Percentiles rank a stretch among this genome's conserved stretches.
These are phyloP conservation scores for Pisolithus tinctorius DNA, from an alignment of 768 basidiomycete species.

Conservation along the genomic window DNA sequence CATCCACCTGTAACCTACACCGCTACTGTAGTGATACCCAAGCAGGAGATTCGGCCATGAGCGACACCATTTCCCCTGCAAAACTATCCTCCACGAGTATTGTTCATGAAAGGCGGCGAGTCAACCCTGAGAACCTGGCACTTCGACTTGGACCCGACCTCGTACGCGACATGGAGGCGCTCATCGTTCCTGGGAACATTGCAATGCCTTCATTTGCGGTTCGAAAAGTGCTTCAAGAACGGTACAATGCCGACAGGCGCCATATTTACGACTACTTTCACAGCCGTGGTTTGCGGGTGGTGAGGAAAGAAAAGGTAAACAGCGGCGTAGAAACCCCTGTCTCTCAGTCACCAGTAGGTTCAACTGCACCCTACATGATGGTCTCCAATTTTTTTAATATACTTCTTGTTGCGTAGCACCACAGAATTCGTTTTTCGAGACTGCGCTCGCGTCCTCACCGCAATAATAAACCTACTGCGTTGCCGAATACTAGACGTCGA, in stretches of 20 bases:
- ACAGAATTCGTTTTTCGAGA: too few relatives aligned
- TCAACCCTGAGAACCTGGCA: slow-evolving; percentile 68
- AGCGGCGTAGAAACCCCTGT: background rate
- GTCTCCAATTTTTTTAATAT: too few relatives aligned
- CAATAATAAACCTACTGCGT: too few relatives aligned
- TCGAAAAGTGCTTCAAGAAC: slow-evolving; percentile 64
- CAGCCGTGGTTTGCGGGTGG: slow-evolving; percentile 51
- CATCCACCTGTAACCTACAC: too few relatives aligned
- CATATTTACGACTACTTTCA: slow-evolving; percentile 81
- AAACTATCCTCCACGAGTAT: slow-evolving; percentile 1
- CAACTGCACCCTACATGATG: too few relatives aligned
- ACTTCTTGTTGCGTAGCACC: too few relatives aligned
- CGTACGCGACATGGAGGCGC: slow-evolving; percentile 65
- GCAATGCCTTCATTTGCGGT: slow-evolving; percentile 74
- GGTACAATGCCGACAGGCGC: slow-evolving; percentile 62
- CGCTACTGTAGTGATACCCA: too few relatives aligned
- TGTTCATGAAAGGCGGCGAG: slow-evolving; percentile 34
- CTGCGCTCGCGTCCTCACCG: too few relatives aligned
- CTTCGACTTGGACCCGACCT: slow-evolving; percentile 58
- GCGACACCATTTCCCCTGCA: too few relatives aligned
- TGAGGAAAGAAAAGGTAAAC: slow-evolving; percentile 48
- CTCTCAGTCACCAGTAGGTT: too few relatives aligned
- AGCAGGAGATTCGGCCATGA: too few relatives aligned
- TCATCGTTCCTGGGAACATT: slow-evolving; percentile 56
- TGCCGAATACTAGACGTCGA: slow-evolving; percentile 8